Evolutionary conservation across 257 asterid genomes (phyloP).

Genomic region (Solanum pinnatisectum): DNA sequence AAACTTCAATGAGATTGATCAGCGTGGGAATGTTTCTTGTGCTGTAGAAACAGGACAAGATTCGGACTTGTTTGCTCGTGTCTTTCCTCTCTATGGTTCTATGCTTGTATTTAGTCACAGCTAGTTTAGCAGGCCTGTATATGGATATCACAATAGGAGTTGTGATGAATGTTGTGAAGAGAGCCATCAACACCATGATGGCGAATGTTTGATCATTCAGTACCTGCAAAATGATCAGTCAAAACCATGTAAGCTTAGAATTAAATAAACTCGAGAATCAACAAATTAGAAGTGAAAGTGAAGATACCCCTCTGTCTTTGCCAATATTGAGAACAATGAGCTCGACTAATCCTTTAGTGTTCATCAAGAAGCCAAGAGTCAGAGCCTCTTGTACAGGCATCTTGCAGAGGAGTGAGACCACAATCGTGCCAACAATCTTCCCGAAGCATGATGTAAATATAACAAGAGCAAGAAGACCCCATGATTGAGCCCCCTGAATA

Average conservation of each 20-base stretch:
- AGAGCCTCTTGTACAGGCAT: slow-evolving; percentile 42
- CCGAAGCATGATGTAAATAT: slow-evolving; percentile 51
- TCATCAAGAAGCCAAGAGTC: slow-evolving; percentile 55
- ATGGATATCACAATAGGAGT: slow-evolving; percentile 49
- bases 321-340: slow-evolving; percentile 61
- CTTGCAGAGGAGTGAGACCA: slow-evolving; percentile 29
- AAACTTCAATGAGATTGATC: slow-evolving; percentile 58
- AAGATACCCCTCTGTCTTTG: slow-evolving; percentile 50
- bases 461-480: slow-evolving; percentile 59
- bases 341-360: slow-evolving; percentile 66
- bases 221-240: slow-evolving; percentile 29
- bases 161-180: slow-evolving; percentile 69
- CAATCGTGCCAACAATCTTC: slow-evolving; percentile 43
- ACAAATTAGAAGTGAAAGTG: neutral
- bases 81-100: slow-evolving; percentile 50
- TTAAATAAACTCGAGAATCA: neutral
- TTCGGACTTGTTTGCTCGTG: slow-evolving; percentile 31
- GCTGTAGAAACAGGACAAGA: slow-evolving; percentile 53
- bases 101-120: slow-evolving; percentile 34
- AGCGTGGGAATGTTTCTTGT: slow-evolving; percentile 40
- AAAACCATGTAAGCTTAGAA: neutral
- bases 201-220: slow-evolving; percentile 73
- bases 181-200: slow-evolving; percentile 66
- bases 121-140: slow-evolving; percentile 45
- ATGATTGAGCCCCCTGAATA: slow-evolving; percentile 51